A percentile compares a stretch with the other conserved stretches of the same genome.
phyloP scores from a whole-genome alignment of 805 yeast genomes.

The Millerozyma miso region DNA sequence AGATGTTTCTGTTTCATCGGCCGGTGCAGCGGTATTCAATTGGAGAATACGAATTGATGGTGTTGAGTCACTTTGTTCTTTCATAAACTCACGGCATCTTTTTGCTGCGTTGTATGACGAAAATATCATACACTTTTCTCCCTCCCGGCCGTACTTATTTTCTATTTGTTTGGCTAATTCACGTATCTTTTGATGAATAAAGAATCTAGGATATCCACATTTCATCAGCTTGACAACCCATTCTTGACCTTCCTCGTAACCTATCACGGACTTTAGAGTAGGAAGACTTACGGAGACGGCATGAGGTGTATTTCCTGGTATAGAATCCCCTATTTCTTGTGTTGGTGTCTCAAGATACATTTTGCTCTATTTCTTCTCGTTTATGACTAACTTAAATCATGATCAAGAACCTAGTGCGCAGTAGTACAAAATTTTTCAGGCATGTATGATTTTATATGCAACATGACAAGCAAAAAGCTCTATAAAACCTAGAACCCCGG shows the following conservation, averaged over 20 bases:
- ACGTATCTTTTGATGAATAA: slow-evolving; percentile 61
- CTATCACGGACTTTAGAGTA: slow-evolving; percentile 90
- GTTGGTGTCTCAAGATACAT: slow-evolving; percentile 18
- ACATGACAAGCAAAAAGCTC: not conserved
- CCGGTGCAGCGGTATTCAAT: slow-evolving; percentile 66
- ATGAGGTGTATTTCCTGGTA: slow-evolving; percentile 86
- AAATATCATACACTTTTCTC: slow-evolving; percentile 71
- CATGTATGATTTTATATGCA: not conserved
- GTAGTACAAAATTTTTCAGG: not conserved
- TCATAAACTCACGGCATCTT: slow-evolving; percentile 77
- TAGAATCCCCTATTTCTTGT: slow-evolving; percentile 70
- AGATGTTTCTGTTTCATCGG: slow-evolving; percentile 52
- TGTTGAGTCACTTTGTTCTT: slow-evolving; percentile 32
- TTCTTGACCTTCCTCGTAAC: slow-evolving; percentile 85
- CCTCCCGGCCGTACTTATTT: slow-evolving; percentile 71
- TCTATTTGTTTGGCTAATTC: slow-evolving; percentile 52
- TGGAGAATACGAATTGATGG: slow-evolving; percentile 59
- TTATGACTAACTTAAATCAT: not conserved
- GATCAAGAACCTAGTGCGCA: not conserved
- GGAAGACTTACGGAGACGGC: slow-evolving; percentile 95
- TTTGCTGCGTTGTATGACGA: slow-evolving; percentile 78
- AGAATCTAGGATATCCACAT: slow-evolving; percentile 87
- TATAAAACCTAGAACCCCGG: not conserved
- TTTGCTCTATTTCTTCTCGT: not conserved
- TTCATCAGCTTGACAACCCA: slow-evolving; percentile 75